Conservation (phyloP, 495 filamentous ascomycete genomes). For the Aspergillus homomorphus region DNA sequence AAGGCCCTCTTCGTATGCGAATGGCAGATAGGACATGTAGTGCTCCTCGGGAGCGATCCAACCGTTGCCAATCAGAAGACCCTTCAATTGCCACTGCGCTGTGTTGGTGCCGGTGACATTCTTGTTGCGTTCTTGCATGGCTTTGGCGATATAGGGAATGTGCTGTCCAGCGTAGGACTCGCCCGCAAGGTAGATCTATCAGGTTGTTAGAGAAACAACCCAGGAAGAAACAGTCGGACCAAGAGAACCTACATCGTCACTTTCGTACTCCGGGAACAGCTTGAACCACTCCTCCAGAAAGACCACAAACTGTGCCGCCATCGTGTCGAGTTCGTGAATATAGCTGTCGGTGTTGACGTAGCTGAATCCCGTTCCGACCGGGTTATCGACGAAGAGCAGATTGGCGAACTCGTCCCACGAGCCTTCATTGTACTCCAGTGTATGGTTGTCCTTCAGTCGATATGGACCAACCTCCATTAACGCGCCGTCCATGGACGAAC, state of each 20-base stretch:
- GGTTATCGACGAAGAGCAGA: constrained; percentile 92
- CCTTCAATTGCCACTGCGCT: constrained; percentile 71
- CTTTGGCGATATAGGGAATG: constrained; percentile 91
- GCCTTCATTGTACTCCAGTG: constrained; percentile 77
- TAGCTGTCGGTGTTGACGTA: constrained; percentile 87
- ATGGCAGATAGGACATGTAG: constrained; percentile 83
- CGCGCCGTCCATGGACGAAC: constrained; percentile 94
- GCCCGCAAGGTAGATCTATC: constrained; percentile 84
- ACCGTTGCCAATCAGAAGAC: constrained; percentile 91
- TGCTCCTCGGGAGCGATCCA: constrained; percentile 92
- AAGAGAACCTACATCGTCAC: constrained; percentile 74
- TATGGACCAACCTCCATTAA: constrained; percentile 98
- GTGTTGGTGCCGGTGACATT: constrained; percentile 25
- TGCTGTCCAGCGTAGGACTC: constrained; percentile 97
- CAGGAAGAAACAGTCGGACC: constrained; percentile 8
- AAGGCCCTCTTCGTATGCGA: constrained; percentile 69
- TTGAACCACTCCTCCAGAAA: constrained; percentile 90
- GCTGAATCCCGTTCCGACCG: constrained; percentile 94
- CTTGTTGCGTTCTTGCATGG: constrained; percentile 79
- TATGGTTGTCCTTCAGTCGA: constrained; percentile 71
- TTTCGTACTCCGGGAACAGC: constrained; percentile 87
- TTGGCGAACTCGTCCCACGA: constrained; percentile 98
- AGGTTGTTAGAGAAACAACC: constrained; percentile 26
- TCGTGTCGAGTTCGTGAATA: constrained; percentile 77
- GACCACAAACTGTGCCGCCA: constrained; percentile 81